A percentile compares a stretch with the other conserved stretches of the same genome.
Conservation (phyloP, 805 yeast species). For the Saccharomyces jurei region DNA sequence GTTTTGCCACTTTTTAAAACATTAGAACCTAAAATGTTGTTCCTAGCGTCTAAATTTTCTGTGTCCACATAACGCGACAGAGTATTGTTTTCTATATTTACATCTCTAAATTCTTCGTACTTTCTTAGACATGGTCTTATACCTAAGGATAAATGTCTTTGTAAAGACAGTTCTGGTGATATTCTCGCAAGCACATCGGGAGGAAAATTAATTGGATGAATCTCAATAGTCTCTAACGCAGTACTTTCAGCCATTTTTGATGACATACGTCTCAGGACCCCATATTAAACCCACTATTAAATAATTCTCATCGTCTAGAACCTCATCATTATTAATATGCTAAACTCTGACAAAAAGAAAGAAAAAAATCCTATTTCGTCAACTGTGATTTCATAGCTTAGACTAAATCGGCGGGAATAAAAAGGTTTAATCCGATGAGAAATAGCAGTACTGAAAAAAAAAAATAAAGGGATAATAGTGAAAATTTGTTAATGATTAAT, state of each 20-base stretch:
- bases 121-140: conserved; percentile 68
- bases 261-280: background rate
- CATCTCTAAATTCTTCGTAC: conserved; percentile 62
- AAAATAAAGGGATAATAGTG: background rate
- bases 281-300: background rate
- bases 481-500: background rate
- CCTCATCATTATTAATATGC: background rate
- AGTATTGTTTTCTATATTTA: conserved; percentile 37
- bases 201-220: conserved; percentile 53
- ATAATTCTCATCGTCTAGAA: background rate
- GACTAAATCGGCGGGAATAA: too few relatives aligned
- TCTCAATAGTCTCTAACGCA: conserved; percentile 19
- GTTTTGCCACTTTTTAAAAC: conserved; percentile 66
- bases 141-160: conserved; percentile 68
- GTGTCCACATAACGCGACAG: conserved; percentile 33
- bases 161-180: conserved; percentile 77
- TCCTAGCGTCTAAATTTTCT: conserved; percentile 21
- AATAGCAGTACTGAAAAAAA: conserved; percentile 1
- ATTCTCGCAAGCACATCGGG: conserved; percentile 77
- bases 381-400: background rate
- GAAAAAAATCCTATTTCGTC: background rate
- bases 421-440: background rate
- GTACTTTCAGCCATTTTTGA: conserved; percentile 1
- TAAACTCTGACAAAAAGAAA: background rate
- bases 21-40: conserved; percentile 53